Conservation (phyloP, 768 basidiomycete genomes). For the Podaxis sp. region DNA sequence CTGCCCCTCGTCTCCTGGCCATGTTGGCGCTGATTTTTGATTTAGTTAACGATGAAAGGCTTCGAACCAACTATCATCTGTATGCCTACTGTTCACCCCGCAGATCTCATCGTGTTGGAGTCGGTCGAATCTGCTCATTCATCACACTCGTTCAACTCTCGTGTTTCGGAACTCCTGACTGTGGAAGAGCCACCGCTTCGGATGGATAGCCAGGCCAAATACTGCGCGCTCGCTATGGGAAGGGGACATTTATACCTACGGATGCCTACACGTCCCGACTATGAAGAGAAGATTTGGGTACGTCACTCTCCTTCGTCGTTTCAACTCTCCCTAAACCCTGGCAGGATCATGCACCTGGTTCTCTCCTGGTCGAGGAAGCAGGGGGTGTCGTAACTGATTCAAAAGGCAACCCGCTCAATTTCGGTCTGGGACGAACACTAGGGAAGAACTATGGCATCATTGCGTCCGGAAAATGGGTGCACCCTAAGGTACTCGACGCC, state of each 20-base stretch:
- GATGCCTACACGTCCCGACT: constrained; percentile 74
- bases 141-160: constrained; percentile 80
- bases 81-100: constrained; percentile 38
- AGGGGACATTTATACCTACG: constrained; percentile 81
- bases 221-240: constrained; percentile 79
- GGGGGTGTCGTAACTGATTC: constrained; percentile 89
- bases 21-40: background rate
- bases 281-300: constrained; percentile 97
- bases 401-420: constrained; percentile 72
- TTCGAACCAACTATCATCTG: constrained; percentile 33
- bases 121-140: constrained; percentile 91
- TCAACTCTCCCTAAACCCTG: background rate
- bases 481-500: constrained; percentile 66
- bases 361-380: constrained; percentile 80
- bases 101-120: constrained; percentile 71
- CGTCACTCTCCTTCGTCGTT: constrained; percentile 15
- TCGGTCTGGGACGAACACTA: constrained; percentile 81
- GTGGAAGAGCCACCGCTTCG: constrained; percentile 64
- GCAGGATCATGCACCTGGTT: constrained; percentile 89
- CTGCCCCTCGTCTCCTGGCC: background rate
- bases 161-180: constrained; percentile 61
- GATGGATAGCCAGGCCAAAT: constrained; percentile 98
- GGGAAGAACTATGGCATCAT: constrained; percentile 87
- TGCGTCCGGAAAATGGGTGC: constrained; percentile 71
- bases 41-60: constrained; percentile 50